Base-by-base conservation (phyloP, 1,284 basidiomycete genomes). In the Exobasidium cylindrosporum region DNA sequence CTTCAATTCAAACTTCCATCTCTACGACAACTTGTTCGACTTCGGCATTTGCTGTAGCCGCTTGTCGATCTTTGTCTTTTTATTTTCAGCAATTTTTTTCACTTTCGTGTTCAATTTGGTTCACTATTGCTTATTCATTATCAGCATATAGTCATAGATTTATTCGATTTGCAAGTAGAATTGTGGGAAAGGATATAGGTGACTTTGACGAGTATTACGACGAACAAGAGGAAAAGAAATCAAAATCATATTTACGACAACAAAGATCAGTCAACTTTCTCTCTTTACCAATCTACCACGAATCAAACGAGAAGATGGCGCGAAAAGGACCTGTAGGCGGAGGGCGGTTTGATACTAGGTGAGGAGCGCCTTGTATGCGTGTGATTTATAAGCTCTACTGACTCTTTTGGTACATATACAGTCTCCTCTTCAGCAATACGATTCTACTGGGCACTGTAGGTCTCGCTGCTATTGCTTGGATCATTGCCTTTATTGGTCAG, bases 391-490 rank as follows among this genome's bases (percentile, higher is more conserved):
- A 40, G 17, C 35, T 40, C 35, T 40, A 40, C 35, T 17, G 7
- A 10, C 17, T 17, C 35, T 40, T 40, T 40, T 40, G 10, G 24
- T 44, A 4, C 46, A 14, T 14, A 53, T 17, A 23, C 65, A 75
- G 73, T 3, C 89, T 90, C 70, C 88, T 95, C 69, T 84, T 92
- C 66, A 89, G 90, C 23, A 91, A 95, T 81, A 92, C 93, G 78
- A 84, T 92, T 74, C 92, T 96, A 78, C 84, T 94, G 43, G 87
- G 89, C 78, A 95, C 93, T 1, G 87, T 88, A 65, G 84, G 92
- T 62, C 84, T 97, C 54, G 85, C 90, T 46, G 81, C 90, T 64
- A 88, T 92, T 64, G 91, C 88, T 64, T 97, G 94, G 93, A 87
- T 95, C 76, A 87, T 91, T 53, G 92, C 94, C 1, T 96, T 97